Percentiles rank a stretch among this genome's conserved stretches.
These are phyloP conservation scores for Corylus avellana DNA, from an alignment of 306 rosid genomes.

Conservation along the genomic window DNA sequence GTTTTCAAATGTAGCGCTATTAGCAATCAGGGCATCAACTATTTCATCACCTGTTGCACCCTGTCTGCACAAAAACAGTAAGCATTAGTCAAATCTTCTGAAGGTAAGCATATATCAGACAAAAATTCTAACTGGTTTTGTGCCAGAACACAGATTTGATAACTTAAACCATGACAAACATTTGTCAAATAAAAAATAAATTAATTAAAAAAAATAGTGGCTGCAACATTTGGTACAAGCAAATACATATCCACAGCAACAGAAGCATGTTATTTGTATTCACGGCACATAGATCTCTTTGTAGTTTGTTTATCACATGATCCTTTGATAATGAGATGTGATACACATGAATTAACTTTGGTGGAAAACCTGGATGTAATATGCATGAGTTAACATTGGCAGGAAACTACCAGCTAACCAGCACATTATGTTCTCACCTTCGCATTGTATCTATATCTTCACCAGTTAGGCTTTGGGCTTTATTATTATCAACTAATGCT, in stretches of 20 bases:
- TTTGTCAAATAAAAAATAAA: no score
- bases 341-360: background rate
- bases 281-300: background rate
- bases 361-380: background rate
- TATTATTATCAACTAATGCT: slow-evolving; percentile 69
- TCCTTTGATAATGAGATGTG: background rate
- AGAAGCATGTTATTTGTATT: background rate
- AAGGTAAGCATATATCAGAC: background rate
- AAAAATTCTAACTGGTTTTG: background rate
- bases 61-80: slow-evolving; percentile 50
- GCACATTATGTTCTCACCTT: slow-evolving; percentile 43
- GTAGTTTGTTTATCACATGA: background rate
- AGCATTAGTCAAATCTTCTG: background rate
- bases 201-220: background rate
- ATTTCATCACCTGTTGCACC: slow-evolving; percentile 90
- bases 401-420: background rate
- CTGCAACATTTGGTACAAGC: background rate
- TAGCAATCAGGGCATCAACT: slow-evolving; percentile 88
- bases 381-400: background rate
- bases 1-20: slow-evolving; percentile 86
- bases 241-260: background rate
- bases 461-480: slow-evolving; percentile 80
- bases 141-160: background rate
- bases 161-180: background rate
- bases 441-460: slow-evolving; percentile 83